Percentiles rank a stretch among this genome's conserved stretches.
These are phyloP conservation scores for Trichosanthes truncata DNA, from an alignment of 306 rosid species.

Conservation along the genomic window DNA sequence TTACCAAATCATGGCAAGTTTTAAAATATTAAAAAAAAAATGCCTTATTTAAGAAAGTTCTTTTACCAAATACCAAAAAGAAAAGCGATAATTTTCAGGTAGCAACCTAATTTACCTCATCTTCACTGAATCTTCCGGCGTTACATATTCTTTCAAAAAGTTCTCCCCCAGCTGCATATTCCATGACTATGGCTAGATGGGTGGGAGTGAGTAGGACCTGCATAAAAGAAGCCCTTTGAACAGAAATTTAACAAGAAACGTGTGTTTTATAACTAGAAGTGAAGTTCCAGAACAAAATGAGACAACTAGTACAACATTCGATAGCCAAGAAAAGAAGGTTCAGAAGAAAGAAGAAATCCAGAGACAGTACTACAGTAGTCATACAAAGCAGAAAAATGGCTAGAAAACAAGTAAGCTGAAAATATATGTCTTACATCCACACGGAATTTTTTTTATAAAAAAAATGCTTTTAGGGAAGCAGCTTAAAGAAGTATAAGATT, in stretches of 20 bases:
- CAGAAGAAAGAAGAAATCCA: not conserved
- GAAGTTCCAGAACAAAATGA: not conserved
- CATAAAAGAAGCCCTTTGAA: not conserved
- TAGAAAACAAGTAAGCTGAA: not conserved
- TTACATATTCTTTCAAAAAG: slow-evolving; percentile 85
- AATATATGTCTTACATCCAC: not conserved
- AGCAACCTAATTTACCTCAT: slow-evolving; percentile 49
- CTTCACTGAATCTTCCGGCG: slow-evolving; percentile 97
- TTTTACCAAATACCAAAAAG: not conserved
- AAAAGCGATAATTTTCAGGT: not conserved
- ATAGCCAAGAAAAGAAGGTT: not conserved
- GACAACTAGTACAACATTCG: not conserved
- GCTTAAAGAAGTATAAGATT: not conserved
- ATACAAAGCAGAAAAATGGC: not conserved
- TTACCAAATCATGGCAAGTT: not conserved
- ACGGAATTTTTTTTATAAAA: not conserved
- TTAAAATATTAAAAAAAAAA: not conserved
- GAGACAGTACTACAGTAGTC: not conserved
- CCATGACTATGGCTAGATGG: slow-evolving; percentile 93
- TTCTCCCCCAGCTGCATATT: slow-evolving; percentile 97
- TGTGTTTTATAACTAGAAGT: not conserved
- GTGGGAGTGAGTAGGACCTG: slow-evolving; percentile 81
- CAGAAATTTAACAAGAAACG: not conserved
- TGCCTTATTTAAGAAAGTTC: not conserved
- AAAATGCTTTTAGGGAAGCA: not conserved